A percentile compares a stretch with the other conserved stretches of the same genome.
These are phyloP conservation scores for Rhododendron mucronatum DNA, from an alignment of 148 eudicot genomes.

Conservation along the genomic window DNA sequence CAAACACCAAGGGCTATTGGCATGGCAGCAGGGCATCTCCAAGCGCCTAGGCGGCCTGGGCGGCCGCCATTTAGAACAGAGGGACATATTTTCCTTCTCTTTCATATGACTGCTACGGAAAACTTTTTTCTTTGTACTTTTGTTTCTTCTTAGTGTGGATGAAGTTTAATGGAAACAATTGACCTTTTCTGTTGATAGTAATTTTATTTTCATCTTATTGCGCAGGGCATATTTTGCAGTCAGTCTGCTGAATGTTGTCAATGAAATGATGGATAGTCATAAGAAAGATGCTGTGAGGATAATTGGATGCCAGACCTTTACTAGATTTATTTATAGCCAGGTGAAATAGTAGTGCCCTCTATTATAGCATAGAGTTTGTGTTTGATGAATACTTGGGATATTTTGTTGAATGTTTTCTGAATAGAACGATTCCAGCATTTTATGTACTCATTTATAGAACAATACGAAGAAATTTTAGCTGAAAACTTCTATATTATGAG, in stretches of 20 bases:
- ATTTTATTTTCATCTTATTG: slow-evolving; percentile 7
- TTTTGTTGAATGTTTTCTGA: not conserved
- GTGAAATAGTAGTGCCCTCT: slow-evolving; percentile 23
- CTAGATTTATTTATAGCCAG: slow-evolving; percentile 78
- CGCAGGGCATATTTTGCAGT: slow-evolving; percentile 78
- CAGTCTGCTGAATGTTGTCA: slow-evolving; percentile 61
- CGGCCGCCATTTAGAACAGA: too few relatives aligned
- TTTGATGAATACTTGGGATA: not conserved
- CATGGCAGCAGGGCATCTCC: too few relatives aligned
- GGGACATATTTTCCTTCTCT: not conserved
- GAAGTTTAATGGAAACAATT: not conserved
- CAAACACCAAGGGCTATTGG: too few relatives aligned
- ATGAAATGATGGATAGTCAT: slow-evolving; percentile 63
- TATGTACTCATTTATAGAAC: not conserved
- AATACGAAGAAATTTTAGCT: not conserved
- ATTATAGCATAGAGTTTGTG: not conserved
- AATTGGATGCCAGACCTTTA: slow-evolving; percentile 69
- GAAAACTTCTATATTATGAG: not conserved
- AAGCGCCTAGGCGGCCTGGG: too few relatives aligned
- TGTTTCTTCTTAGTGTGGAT: not conserved
- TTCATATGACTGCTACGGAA: not conserved
- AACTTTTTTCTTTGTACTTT: not conserved
- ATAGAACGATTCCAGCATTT: not conserved
- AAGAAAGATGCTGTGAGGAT: slow-evolving; percentile 51
- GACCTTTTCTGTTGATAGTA: not conserved